Percentiles rank a stretch among this genome's conserved stretches.
Conservation (phyloP, 176 grass and related monocot species). For the Eleusine coracana region DNA sequence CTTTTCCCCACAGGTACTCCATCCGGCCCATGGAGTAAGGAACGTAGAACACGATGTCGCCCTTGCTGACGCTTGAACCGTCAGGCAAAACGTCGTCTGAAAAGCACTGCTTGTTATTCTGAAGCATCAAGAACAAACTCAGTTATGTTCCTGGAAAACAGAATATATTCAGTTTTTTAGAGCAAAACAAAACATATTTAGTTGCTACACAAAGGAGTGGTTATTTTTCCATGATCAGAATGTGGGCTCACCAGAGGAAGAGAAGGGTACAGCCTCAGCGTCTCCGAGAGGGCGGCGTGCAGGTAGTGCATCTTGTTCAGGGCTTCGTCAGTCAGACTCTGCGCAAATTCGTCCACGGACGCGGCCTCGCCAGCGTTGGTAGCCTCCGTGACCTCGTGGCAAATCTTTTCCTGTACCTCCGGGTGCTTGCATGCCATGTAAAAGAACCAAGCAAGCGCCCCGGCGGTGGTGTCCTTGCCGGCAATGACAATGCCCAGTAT, state of each 20-base stretch:
- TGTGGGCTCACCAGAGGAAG: constrained; percentile 46
- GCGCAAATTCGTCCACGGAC: constrained; percentile 45
- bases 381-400: constrained; percentile 36
- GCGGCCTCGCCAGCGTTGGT: constrained; percentile 3
- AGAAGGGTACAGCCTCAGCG: constrained; percentile 62
- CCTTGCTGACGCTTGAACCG: constrained; percentile 57
- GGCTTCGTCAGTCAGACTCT: constrained; percentile 54
- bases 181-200: too few species aligned
- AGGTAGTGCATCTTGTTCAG: constrained; percentile 78
- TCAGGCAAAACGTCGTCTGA: constrained; percentile 55
- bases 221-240: too few species aligned
- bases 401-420: constrained; percentile 52
- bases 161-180: too few species aligned
- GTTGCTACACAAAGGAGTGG: too few species aligned
- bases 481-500: constrained; percentile 66
- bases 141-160: too few species aligned
- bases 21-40: constrained; percentile 77
- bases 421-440: constrained; percentile 73
- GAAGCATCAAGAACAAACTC: background rate
- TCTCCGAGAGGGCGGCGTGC: constrained; percentile 61
- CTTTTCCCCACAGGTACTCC: constrained; percentile 66
- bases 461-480: constrained; percentile 66
- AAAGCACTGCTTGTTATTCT: constrained; percentile 77
- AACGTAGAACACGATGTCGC: constrained; percentile 62
- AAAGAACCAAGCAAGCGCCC: constrained; percentile 62